Evolutionary conservation across 129 eudicot genomes (phyloP).

Genomic region (Chrysanthemum seticuspe): DNA sequence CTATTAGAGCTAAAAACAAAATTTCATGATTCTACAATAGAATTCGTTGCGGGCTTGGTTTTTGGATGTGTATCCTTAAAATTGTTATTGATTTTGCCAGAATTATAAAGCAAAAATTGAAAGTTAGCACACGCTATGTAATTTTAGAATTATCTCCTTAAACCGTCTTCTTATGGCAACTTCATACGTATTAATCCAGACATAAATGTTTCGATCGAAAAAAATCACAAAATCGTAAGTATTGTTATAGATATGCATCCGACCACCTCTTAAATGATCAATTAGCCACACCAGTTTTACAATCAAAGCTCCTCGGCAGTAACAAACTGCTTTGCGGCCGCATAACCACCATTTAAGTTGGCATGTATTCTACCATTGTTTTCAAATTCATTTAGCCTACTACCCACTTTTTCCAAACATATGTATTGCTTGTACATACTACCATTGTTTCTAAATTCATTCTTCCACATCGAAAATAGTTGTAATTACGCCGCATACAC

Average conservation of each 20-base stretch:
- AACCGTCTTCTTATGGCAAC: background rate
- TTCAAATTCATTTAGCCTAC: no score
- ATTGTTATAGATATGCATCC: background rate
- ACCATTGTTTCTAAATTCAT: no score
- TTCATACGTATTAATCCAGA: background rate
- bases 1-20: conserved; percentile 18
- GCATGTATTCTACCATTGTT: no score
- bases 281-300: conserved; percentile 77
- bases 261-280: conserved; percentile 4
- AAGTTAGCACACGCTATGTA: background rate
- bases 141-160: background rate
- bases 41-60: background rate
- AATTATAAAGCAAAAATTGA: background rate
- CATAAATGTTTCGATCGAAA: no score
- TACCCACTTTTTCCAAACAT: no score
- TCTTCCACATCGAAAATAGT: no score
- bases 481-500: no score
- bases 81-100: background rate
- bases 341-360: conserved; percentile 69
- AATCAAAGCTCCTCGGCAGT: conserved; percentile 90
- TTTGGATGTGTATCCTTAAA: conserved; percentile 4
- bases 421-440: no score
- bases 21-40: background rate
- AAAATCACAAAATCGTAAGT: background rate
- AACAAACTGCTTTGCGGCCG: conserved; percentile 95